A percentile compares a stretch with the other conserved stretches of the same genome.
phyloP scores from a whole-genome alignment of 495 filamentous ascomycete genomes.

The Penicillium nucicola region DNA sequence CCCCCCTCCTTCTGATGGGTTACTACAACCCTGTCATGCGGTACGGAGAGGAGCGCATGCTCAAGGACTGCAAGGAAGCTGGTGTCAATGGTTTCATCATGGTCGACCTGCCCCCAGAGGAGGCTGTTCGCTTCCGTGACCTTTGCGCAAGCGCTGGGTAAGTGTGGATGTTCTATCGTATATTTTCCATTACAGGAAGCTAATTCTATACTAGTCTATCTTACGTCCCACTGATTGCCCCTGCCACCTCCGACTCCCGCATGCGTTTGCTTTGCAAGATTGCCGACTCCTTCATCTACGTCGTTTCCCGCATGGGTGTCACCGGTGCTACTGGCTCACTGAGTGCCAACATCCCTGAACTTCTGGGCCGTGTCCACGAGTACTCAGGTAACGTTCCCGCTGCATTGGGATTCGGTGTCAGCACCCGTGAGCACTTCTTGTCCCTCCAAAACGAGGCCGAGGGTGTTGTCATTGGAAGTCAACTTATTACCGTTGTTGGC shows the following conservation, averaged over 20 bases:
- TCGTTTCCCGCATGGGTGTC: constrained; percentile 96
- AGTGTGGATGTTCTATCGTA: constrained; percentile 19
- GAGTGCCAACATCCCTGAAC: constrained; percentile 72
- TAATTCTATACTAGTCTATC: constrained; percentile 57
- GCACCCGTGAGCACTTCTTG: constrained; percentile 90
- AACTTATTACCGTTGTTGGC: constrained; percentile 79
- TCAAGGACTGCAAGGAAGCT: constrained; percentile 79
- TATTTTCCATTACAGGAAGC: neutral
- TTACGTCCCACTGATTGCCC: constrained; percentile 93
- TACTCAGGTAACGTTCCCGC: constrained; percentile 88
- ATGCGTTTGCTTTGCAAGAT: constrained; percentile 96
- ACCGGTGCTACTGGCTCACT: constrained; percentile 85
- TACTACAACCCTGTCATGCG: constrained; percentile 96
- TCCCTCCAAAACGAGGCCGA: constrained; percentile 80
- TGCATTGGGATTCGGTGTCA: constrained; percentile 93
- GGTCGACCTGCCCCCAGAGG: constrained; percentile 94
- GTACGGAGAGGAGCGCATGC: constrained; percentile 87
- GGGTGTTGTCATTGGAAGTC: constrained; percentile 95
- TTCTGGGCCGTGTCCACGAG: constrained; percentile 82
- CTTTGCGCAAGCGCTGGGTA: constrained; percentile 74
- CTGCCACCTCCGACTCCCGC: constrained; percentile 83
- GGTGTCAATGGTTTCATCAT: constrained; percentile 97
- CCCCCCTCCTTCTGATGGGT: constrained; percentile 91
- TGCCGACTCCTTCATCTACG: constrained; percentile 98
- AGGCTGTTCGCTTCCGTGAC: constrained; percentile 87